phyloP scores from a whole-genome alignment of 1,284 basidiomycete genomes.

The Coniferiporia sulphurascens region DNA sequence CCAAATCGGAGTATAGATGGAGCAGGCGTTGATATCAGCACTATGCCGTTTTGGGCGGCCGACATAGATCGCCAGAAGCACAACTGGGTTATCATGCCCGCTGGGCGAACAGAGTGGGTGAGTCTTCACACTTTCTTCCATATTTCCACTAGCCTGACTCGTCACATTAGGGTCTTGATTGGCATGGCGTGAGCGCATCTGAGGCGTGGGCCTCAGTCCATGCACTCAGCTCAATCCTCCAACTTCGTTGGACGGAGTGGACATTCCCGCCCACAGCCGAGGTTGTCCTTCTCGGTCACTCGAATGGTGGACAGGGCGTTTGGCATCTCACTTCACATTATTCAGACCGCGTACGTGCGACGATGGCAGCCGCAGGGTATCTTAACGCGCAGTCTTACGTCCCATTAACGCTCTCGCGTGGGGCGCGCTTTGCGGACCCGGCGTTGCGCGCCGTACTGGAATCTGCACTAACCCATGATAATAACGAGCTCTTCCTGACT shows the following conservation, averaged over 20 bases:
- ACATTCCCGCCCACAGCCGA: conserved; percentile 34
- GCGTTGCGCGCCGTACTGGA: conserved; percentile 64
- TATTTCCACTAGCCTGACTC: not conserved
- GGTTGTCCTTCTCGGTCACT: conserved; percentile 77
- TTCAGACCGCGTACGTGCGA: conserved; percentile 75
- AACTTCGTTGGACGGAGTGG: conserved; percentile 32
- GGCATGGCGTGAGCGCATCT: conserved; percentile 70
- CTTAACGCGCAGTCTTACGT: conserved; percentile 85
- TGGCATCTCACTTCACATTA: conserved; percentile 76
- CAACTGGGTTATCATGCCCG: conserved; percentile 70
- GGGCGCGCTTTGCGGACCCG: conserved; percentile 70
- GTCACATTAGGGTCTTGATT: conserved; percentile 66
- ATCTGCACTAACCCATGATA: conserved; percentile 70
- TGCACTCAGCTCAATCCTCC: conserved; percentile 47
- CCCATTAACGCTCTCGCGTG: conserved; percentile 60
- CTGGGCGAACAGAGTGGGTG: conserved; percentile 74
- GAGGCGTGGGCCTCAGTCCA: conserved; percentile 58
- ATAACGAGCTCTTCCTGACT: conserved; percentile 81
- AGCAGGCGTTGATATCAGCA: conserved; percentile 68
- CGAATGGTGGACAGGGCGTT: conserved; percentile 88
- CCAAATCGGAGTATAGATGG: conserved; percentile 50
- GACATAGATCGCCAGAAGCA: conserved; percentile 51
- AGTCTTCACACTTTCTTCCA: conserved; percentile 7
- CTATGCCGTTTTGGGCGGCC: conserved; percentile 50
- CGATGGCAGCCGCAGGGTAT: conserved; percentile 71